These are phyloP conservation scores for Globisporangium recalcitrans DNA, from an alignment of 352 stramenopile genomes.

Conservation along the genomic window DNA sequence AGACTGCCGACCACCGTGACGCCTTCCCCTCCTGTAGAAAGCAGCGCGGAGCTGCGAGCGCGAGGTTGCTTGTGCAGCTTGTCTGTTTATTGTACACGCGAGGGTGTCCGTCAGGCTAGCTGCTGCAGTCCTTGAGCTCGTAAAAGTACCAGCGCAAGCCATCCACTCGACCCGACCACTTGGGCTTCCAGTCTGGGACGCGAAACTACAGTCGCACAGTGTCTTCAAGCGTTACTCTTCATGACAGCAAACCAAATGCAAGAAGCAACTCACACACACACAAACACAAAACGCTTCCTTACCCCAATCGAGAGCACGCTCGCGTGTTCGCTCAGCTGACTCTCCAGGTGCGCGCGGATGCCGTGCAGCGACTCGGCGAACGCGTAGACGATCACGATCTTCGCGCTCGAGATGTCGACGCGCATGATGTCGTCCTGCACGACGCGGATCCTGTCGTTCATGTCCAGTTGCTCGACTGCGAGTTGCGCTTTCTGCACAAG, in stretches of 20 bases:
- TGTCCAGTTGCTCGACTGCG: constrained; percentile 15
- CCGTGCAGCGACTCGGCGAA: constrained; percentile 69
- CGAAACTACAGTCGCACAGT: constrained; percentile 50
- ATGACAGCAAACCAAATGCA: neutral
- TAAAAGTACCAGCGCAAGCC: constrained; percentile 80
- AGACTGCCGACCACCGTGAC: too few relatives aligned
- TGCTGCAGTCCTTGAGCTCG: constrained; percentile 27
- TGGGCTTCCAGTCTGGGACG: constrained; percentile 59
- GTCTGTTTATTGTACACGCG: neutral
- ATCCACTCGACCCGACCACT: constrained; percentile 40
- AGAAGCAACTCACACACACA: neutral
- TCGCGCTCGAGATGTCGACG: constrained; percentile 39
- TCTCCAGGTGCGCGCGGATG: constrained; percentile 47
- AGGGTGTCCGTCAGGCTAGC: neutral
- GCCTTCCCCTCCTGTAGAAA: too few relatives aligned
- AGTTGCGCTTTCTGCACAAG: constrained; percentile 37
- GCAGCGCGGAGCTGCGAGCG: too few relatives aligned
- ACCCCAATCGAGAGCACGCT: constrained; percentile 78
- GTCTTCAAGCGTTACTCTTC: too few relatives aligned
- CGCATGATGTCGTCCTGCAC: constrained; percentile 52
- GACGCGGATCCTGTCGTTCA: constrained; percentile 46
- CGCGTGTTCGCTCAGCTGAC: constrained; percentile 32
- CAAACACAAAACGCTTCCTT: constrained; percentile 12
- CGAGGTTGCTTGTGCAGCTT: too few relatives aligned
- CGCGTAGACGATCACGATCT: constrained; percentile 80